Evolutionary conservation across 1,284 basidiomycete genomes (phyloP).

Genomic region (Fistulinella cinereoalba): DNA sequence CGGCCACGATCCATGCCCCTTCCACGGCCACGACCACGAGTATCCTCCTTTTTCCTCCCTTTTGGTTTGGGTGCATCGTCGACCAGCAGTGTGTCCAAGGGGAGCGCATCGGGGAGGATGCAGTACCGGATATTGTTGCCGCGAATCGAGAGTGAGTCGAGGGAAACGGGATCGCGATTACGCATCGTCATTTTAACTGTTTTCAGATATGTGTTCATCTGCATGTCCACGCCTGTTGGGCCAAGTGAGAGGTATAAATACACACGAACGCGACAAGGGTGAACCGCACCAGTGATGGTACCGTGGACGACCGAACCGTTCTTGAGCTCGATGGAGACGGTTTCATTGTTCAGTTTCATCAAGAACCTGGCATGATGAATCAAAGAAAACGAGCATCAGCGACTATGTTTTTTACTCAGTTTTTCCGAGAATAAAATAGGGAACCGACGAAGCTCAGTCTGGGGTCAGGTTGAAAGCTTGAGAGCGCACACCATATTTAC

Average conservation of each 20-base stretch:
- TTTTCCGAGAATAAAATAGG: constrained; percentile 4
- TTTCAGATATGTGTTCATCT: constrained; percentile 98
- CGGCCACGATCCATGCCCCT: constrained; percentile 45
- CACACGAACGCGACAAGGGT: not conserved
- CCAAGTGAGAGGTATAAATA: not conserved
- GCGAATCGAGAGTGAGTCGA: constrained; percentile 88
- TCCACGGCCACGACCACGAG: constrained; percentile 59
- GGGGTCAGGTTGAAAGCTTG: constrained; percentile 12
- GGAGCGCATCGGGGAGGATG: constrained; percentile 93
- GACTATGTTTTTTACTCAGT: constrained; percentile 1
- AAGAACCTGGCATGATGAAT: constrained; percentile 66
- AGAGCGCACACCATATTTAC: constrained; percentile 27
- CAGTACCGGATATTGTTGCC: constrained; percentile 95
- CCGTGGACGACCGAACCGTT: constrained; percentile 96
- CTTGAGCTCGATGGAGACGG: constrained; percentile 97
- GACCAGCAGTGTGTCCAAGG: constrained; percentile 93
- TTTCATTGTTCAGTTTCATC: constrained; percentile 99
- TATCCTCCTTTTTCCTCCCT: constrained; percentile 76
- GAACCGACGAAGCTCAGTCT: constrained; percentile 5
- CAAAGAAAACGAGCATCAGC: constrained; percentile 21
- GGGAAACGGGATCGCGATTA: constrained; percentile 78
- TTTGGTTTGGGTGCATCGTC: constrained; percentile 98
- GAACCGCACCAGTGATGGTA: constrained; percentile 86
- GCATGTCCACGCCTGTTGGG: constrained; percentile 83
- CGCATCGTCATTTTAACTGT: constrained; percentile 94